These are phyloP conservation scores for Raphanus sativus DNA, from an alignment of 345 rosid genomes.

Conservation along the genomic window DNA sequence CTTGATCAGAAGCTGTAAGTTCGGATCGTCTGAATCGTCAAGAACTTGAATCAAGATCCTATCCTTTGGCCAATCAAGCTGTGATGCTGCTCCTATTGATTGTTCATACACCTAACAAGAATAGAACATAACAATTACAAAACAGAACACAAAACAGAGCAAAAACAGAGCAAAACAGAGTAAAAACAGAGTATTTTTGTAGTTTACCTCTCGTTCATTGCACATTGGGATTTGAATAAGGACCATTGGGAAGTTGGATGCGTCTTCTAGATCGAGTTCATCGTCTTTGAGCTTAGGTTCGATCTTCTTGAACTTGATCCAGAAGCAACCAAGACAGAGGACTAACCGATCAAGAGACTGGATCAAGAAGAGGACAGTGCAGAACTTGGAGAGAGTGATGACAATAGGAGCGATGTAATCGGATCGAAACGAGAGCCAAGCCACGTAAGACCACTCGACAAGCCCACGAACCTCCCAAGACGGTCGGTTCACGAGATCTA, in stretches of 20 bases:
- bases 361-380: constrained; percentile 69
- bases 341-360: constrained; percentile 81
- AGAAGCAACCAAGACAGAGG: constrained; percentile 81
- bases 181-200: not conserved
- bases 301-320: constrained; percentile 70
- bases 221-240: constrained; percentile 98
- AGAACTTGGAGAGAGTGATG: constrained; percentile 61
- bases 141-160: not conserved
- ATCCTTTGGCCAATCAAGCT: constrained; percentile 89
- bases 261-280: constrained; percentile 57
- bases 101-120: constrained; percentile 66
- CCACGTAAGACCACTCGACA: constrained; percentile 70
- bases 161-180: not conserved
- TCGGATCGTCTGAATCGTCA: constrained; percentile 75
- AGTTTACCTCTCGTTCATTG: constrained; percentile 80
- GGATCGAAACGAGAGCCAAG: constrained; percentile 70
- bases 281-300: constrained; percentile 59
- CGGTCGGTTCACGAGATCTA: constrained; percentile 47
- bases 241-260: constrained; percentile 72
- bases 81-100: constrained; percentile 77
- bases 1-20: constrained; percentile 63
- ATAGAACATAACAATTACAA: not conserved
- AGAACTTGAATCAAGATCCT: constrained; percentile 79
- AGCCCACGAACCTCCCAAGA: constrained; percentile 77
- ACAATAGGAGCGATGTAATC: constrained; percentile 76